These are phyloP conservation scores for Lasiodiplodia sp. DNA, from an alignment of 2,329 filamentous ascomycete genomes.

Conservation along the genomic window DNA sequence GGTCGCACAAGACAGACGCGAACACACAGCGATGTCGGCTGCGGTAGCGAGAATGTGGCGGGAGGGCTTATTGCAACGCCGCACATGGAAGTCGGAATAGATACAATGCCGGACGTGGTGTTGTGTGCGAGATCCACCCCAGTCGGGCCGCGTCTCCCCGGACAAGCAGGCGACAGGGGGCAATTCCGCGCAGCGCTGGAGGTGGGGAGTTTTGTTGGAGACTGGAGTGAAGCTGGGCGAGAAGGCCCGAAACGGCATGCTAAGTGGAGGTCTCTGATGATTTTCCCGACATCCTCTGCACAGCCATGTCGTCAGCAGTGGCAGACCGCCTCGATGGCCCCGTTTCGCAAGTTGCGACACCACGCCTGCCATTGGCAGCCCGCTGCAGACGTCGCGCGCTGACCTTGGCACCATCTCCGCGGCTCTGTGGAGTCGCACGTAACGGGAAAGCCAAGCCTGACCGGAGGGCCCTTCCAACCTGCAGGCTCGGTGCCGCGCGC, in stretches of 20 bases:
- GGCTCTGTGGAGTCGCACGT: conserved; percentile 22
- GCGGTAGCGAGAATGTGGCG: conserved; percentile 8
- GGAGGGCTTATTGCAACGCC: conserved; percentile 11
- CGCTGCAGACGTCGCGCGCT: not conserved
- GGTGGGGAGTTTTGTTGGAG: conserved; percentile 12
- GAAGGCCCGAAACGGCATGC: conserved; percentile 17
- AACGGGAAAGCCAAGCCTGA: conserved; percentile 17
- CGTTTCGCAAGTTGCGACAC: conserved; percentile 20
- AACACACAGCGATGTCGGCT: conserved; percentile 19
- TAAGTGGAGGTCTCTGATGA: conserved; percentile 21
- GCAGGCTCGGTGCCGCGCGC: conserved; percentile 3
- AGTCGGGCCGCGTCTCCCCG: conserved; percentile 26
- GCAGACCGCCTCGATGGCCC: conserved; percentile 25
- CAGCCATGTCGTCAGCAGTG: conserved; percentile 26
- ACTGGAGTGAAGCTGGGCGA: conserved; percentile 22
- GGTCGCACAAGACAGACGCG: conserved; percentile 8
- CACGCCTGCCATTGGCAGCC: conserved; percentile 16
- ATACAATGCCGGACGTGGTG: not conserved
- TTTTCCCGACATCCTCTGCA: conserved; percentile 18
- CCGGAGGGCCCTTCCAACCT: not conserved
- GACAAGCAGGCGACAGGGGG: conserved; percentile 11
- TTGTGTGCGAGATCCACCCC: conserved; percentile 23
- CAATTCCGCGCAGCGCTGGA: conserved; percentile 4
- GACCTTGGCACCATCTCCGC: conserved; percentile 14
- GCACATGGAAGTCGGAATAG: conserved; percentile 1